phyloP scores from a whole-genome alignment of 2,329 filamentous ascomycete genomes.

The Neodidymelliopsis sp. region DNA sequence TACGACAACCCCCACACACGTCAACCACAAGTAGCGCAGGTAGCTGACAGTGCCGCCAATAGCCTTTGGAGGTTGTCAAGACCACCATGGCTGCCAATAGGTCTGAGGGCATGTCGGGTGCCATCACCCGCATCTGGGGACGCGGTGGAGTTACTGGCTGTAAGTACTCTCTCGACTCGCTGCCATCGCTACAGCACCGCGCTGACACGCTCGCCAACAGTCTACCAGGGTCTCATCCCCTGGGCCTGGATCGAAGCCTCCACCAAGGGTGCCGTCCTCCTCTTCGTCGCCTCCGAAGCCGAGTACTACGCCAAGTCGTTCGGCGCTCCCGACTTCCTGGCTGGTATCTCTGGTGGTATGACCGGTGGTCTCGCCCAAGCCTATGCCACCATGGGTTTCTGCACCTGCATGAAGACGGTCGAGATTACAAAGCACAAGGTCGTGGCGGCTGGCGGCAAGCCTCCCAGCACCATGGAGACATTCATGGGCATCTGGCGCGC shows the following conservation, averaged over 20 bases:
- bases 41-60: slow-evolving; percentile 61
- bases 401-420: slow-evolving; percentile 99
- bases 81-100: slow-evolving; percentile 99
- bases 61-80: slow-evolving; percentile 98
- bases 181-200: slow-evolving; percentile 78
- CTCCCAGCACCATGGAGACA: slow-evolving; percentile 88
- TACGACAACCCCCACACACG: slow-evolving; percentile 29
- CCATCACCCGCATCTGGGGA: slow-evolving; percentile 87
- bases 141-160: slow-evolving; percentile 94
- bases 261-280: slow-evolving; percentile 97
- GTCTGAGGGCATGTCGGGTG: slow-evolving; percentile 81
- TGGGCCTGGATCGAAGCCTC: slow-evolving; percentile 98
- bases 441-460: slow-evolving; percentile 80
- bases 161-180: slow-evolving; percentile 72
- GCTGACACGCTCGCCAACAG: slow-evolving; percentile 57
- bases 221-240: slow-evolving; percentile 99
- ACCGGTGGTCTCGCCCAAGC: slow-evolving; percentile 94
- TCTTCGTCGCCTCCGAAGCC: slow-evolving; percentile 98
- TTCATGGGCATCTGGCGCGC: slow-evolving; percentile 97
- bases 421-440: slow-evolving; percentile 99
- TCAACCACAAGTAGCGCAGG: not conserved
- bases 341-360: slow-evolving; percentile 91
- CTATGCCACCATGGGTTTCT: slow-evolving; percentile 99
- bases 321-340: slow-evolving; percentile 85
- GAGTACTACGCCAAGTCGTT: slow-evolving; percentile 88